phyloP scores from a whole-genome alignment of 1,284 basidiomycete genomes.

The Cystobasidium slooffiae region DNA sequence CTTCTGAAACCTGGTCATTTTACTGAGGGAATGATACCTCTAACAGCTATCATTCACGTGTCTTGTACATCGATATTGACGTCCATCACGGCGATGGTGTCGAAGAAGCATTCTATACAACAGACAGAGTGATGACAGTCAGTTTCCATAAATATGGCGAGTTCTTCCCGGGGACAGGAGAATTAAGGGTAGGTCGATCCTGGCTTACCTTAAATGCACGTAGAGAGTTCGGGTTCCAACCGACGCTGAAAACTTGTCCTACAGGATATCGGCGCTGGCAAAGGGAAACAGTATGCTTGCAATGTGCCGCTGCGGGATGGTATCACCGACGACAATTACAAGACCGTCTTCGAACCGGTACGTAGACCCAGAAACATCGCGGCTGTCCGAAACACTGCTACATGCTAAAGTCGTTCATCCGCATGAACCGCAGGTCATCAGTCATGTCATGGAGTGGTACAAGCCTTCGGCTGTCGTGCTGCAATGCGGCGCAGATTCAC shows the following conservation, averaged over 20 bases:
- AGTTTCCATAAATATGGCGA: slow-evolving; percentile 99
- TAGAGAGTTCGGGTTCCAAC: neutral
- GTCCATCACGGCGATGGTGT: slow-evolving; percentile 99
- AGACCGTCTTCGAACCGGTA: slow-evolving; percentile 93
- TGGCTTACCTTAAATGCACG: neutral
- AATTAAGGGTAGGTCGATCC: slow-evolving; percentile 71
- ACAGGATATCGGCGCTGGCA: slow-evolving; percentile 87
- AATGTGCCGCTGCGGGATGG: slow-evolving; percentile 97
- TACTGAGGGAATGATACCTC: neutral
- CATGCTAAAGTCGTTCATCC: neutral
- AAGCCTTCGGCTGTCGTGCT: slow-evolving; percentile 94
- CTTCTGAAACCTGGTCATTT: neutral
- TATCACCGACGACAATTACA: slow-evolving; percentile 93
- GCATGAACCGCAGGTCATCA: slow-evolving; percentile 74
- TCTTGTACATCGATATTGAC: slow-evolving; percentile 98
- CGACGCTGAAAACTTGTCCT: neutral
- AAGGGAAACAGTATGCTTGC: slow-evolving; percentile 88
- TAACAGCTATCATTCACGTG: slow-evolving; percentile 85
- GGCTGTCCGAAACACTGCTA: neutral
- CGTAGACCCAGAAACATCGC: slow-evolving; percentile 53
- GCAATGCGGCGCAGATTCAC: slow-evolving; percentile 97
- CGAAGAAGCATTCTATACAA: slow-evolving; percentile 99
- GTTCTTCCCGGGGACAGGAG: slow-evolving; percentile 98
- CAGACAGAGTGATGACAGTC: slow-evolving; percentile 97
- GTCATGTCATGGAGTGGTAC: slow-evolving; percentile 92